These are phyloP conservation scores for Viridothelium virens DNA, from an alignment of 495 filamentous ascomycete species.

Conservation along the genomic window DNA sequence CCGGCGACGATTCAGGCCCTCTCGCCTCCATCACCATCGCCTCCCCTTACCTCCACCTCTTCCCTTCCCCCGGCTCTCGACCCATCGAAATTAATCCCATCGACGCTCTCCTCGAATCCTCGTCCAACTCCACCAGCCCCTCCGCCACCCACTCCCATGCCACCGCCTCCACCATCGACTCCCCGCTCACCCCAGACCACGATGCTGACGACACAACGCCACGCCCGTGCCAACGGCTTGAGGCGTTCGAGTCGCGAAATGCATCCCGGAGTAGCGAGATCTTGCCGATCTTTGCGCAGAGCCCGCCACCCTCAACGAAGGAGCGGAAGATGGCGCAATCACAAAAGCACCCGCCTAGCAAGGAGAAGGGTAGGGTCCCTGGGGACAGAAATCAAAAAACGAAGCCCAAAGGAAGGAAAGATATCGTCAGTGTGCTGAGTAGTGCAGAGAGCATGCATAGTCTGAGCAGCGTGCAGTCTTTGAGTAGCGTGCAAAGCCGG, in stretches of 20 bases:
- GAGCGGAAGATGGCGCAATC: neutral
- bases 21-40: slow-evolving; percentile 5
- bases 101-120: neutral
- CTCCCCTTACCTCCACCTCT: slow-evolving; percentile 6
- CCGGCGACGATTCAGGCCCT: neutral
- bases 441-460: neutral
- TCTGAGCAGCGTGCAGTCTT: neutral
- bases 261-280: neutral
- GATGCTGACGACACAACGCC: too few species aligned
- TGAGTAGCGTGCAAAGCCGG: slow-evolving; percentile 10
- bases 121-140: neutral
- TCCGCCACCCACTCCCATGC: neutral
- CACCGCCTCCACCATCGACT: neutral
- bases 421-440: neutral
- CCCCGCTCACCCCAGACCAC: slow-evolving; percentile 1
- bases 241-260: neutral
- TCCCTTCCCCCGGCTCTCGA: neutral
- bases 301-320: neutral
- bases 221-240: too few species aligned
- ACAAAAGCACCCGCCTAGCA: too few species aligned
- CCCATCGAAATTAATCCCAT: neutral
- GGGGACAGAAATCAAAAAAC: too few species aligned
- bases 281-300: neutral
- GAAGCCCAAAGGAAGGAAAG: too few species aligned
- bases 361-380: too few species aligned